These are phyloP conservation scores for Globisporangium ultimum DNA, from an alignment of 352 stramenopile species.

Conservation along the genomic window DNA sequence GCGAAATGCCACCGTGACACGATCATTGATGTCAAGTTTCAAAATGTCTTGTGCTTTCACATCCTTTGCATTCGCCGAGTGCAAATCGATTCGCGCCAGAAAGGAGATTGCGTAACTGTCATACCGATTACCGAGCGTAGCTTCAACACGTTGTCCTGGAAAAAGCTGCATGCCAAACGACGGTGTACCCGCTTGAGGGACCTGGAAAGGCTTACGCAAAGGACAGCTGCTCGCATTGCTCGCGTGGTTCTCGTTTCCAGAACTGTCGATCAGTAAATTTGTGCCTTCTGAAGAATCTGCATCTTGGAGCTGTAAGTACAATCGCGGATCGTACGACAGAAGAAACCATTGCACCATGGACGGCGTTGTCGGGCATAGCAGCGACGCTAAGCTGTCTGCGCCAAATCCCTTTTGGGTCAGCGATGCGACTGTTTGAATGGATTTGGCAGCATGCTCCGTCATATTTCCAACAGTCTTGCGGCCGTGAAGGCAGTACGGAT, in stretches of 20 bases:
- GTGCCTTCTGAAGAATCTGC: constrained; percentile 5
- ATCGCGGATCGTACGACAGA: constrained; percentile 25
- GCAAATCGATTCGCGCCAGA: constrained; percentile 33
- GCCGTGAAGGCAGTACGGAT: constrained; percentile 38
- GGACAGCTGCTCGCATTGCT: constrained; percentile 23
- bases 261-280: constrained; percentile 44
- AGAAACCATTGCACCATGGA: constrained; percentile 42
- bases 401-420: constrained; percentile 37
- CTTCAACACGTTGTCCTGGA: constrained; percentile 12
- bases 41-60: constrained; percentile 13
- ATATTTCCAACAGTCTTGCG: neutral
- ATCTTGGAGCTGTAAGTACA: constrained; percentile 71
- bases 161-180: constrained; percentile 42
- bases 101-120: constrained; percentile 35
- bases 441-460: constrained; percentile 38
- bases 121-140: constrained; percentile 13
- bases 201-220: constrained; percentile 57
- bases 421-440: constrained; percentile 38
- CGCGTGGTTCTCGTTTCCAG: constrained; percentile 39
- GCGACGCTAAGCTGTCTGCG: constrained; percentile 26
- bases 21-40: constrained; percentile 10
- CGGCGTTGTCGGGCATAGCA: constrained; percentile 29
- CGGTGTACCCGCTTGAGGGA: constrained; percentile 20
- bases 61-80: neutral
- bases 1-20: constrained; percentile 1